Evolutionary conservation across 768 basidiomycete genomes (phyloP), one percentile per base, ranked within the genome.

Genomic region (Pleurotus salmoneostramineus): DNA sequence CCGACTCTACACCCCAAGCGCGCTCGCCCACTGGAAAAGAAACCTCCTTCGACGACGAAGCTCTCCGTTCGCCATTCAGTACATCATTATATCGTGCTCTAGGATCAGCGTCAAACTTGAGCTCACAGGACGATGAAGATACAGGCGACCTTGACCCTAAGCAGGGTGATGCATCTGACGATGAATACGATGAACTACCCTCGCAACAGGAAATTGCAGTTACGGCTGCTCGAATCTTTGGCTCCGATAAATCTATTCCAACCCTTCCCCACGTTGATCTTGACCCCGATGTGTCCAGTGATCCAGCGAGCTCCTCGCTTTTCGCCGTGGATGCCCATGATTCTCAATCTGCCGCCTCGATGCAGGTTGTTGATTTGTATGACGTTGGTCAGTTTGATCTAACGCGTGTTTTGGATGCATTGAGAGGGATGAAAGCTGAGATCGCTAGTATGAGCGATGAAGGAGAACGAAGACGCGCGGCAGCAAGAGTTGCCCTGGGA

Each of bases 351-450:
- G 49, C 60, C 21, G 34, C 56, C 7, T 43, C 60, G 7, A 42
- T 33, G 48, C 45, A 52, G 6, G 37, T 35, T 2, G 56, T 43
- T 15, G 72, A 67, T 52, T 56, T 68, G 21, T 73, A 70, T 59
- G 74, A 75, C 61, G 70, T 75, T 52, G 76, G 74, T 45, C 65
- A 74, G 33, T 87, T 90, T 66, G 89, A 91, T 70, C 66, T 91
- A 57, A 76, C 81, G 31, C 71, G 74, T 49, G 83, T 91, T 35
- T 65, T 91, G 6, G 75, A 75, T 14, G 79, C 81, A 1, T 73
- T 92, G 35, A 83, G 88, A 63, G 81, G 80, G 50, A 81, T 90
- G 80, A 89, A 88, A 66, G 82, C 81, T 21, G 88, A 92, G 72
- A 91, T 92, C 61, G 77, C 84, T 21, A 78, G 74, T 8, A 88